Conservation (phyloP, 2,329 filamentous ascomycete species). For the Colletotrichum sp. region DNA sequence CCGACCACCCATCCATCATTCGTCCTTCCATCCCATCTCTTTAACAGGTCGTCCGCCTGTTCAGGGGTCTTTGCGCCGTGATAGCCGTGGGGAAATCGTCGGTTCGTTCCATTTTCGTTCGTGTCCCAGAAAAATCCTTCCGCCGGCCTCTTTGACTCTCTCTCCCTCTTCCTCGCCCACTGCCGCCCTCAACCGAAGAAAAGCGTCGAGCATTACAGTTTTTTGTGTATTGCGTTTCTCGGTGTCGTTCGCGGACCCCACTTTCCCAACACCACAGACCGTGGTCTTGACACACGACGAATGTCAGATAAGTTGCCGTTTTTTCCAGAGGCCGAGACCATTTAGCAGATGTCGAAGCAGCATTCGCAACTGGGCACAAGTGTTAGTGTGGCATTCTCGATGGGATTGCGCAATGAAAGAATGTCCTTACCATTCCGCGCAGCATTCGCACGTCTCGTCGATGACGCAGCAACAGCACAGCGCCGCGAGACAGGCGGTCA, state of each 20-base stretch:
- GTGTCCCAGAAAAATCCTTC: neutral
- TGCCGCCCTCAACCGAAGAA: neutral
- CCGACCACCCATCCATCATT: neutral
- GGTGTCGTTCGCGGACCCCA: neutral
- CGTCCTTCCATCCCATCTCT: constrained; percentile 5
- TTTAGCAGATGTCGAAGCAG: constrained; percentile 28
- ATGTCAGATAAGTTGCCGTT: neutral
- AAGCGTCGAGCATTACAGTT: constrained; percentile 9
- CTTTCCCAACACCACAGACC: neutral
- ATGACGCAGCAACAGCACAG: constrained; percentile 57
- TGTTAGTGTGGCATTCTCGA: neutral
- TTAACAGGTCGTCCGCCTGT: neutral
- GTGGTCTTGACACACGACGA: neutral
- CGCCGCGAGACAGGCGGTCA: constrained; percentile 52
- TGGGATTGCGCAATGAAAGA: neutral
- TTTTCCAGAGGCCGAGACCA: neutral
- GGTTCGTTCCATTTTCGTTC: neutral
- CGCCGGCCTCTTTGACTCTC: neutral
- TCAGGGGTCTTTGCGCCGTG: neutral
- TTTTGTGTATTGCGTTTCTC: neutral
- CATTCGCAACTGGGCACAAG: constrained; percentile 39
- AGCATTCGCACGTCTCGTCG: constrained; percentile 57
- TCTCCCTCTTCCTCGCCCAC: rapidly evolving
- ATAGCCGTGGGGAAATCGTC: neutral
- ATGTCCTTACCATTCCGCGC: constrained; percentile 36